Percentiles rank a stretch among this genome's conserved stretches.
Evolutionary conservation across 306 rosid genomes (phyloP).

Genomic region (Delonix regia): DNA sequence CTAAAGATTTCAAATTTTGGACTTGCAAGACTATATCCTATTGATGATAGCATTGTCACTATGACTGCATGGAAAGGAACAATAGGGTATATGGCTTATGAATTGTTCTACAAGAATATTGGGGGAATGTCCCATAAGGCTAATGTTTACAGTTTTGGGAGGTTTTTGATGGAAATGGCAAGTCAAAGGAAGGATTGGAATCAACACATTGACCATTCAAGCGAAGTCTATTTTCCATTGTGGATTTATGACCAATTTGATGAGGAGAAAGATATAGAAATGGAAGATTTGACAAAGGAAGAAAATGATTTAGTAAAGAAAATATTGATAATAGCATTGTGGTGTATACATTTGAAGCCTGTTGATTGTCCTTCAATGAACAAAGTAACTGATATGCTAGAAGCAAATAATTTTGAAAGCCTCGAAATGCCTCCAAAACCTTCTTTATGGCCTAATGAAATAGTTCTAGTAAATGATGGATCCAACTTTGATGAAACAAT

Average conservation of each 20-base stretch:
- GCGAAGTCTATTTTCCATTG: conserved; percentile 21
- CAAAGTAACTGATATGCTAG: conserved; percentile 37
- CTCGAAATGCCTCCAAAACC: conserved; percentile 38
- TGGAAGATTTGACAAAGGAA: background rate
- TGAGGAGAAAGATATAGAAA: background rate
- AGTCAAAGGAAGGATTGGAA: background rate
- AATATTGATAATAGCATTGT: conserved; percentile 38
- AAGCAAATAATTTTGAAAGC: background rate
- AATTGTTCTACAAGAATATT: conserved; percentile 29
- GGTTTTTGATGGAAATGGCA: conserved; percentile 34
- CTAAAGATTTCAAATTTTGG: conserved; percentile 28
- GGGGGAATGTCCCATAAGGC: conserved; percentile 28
- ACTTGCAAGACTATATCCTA: background rate
- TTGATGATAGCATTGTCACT: background rate
- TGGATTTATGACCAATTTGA: conserved; percentile 13
- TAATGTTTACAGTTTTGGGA: conserved; percentile 36
- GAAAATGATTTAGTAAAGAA: conserved; percentile 17
- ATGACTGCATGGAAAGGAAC: conserved; percentile 29
- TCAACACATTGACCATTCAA: background rate
- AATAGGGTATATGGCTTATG: conserved; percentile 32
- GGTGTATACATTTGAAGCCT: conserved; percentile 41
- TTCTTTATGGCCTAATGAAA: background rate
- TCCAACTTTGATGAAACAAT: background rate
- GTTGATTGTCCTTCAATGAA: conserved; percentile 35
- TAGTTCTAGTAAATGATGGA: background rate